Percentiles rank a stretch among this genome's conserved stretches.
phyloP scores from a whole-genome alignment of 2,329 filamentous ascomycete genomes.

The Ophiostoma australiae region DNA sequence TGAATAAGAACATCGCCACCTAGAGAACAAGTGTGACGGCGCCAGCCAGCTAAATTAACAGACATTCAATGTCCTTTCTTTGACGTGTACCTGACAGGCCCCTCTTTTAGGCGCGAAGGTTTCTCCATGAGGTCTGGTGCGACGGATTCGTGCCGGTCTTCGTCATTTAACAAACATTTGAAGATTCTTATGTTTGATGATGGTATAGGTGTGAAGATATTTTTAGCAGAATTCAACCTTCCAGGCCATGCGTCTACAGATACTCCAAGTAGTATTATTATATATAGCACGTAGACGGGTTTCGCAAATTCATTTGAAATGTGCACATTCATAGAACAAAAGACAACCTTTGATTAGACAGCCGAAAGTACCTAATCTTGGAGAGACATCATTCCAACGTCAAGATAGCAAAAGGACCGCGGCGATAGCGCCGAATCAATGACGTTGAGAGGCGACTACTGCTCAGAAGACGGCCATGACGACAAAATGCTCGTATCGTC shows the following conservation, averaged over 20 bases:
- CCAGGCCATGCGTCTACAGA: too few relatives aligned
- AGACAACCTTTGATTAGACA: not conserved
- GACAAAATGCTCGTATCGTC: not conserved
- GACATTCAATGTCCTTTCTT: not conserved
- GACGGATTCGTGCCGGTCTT: not conserved
- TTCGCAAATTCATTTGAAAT: not conserved
- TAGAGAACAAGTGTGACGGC: not conserved
- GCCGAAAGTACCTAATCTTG: not conserved
- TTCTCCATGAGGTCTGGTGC: not conserved
- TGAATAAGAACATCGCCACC: constrained; percentile 10
- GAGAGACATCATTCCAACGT: constrained; percentile 1
- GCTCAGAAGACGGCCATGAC: not conserved
- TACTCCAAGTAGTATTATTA: too few relatives aligned
- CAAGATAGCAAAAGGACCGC: not conserved
- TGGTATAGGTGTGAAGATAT: not conserved
- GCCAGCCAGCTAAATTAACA: not conserved
- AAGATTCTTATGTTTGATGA: not conserved
- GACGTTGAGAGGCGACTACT: not conserved
- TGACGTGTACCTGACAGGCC: not conserved
- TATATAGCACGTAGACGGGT: too few relatives aligned
- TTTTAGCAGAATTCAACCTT: not conserved
- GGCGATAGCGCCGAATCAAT: not conserved
- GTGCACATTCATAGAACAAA: not conserved
- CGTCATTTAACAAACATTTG: not conserved
- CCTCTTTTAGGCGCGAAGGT: not conserved